Conservation (phyloP, 2,329 filamentous ascomycete species). For the Colletotrichum chlorophyti region DNA sequence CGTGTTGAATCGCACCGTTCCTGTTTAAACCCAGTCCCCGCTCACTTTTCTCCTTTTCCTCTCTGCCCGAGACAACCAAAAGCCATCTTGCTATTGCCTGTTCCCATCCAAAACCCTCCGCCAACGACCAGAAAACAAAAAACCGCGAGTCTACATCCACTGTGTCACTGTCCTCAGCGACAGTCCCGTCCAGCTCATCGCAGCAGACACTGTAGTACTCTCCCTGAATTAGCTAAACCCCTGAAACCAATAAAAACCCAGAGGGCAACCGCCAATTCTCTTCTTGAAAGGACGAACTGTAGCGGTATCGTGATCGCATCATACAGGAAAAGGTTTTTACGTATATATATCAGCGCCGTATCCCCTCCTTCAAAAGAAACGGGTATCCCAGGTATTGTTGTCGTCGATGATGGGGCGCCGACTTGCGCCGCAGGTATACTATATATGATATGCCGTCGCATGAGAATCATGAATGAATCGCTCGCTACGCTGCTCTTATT, state of each 20-base stretch:
- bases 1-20: no score
- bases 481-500: slow-evolving; percentile 33
- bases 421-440: slow-evolving; percentile 28
- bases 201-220: not conserved
- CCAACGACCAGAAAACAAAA: no score
- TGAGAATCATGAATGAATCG: slow-evolving; percentile 26
- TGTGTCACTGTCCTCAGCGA: no score
- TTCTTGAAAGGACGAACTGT: slow-evolving; percentile 12
- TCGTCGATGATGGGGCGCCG: slow-evolving; percentile 19
- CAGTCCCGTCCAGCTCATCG: not conserved
- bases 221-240: not conserved
- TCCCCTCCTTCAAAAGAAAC: slow-evolving; percentile 17
- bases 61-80: no score
- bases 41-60: no score
- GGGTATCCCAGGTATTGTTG: slow-evolving; percentile 27
- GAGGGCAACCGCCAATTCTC: slow-evolving; percentile 3
- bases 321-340: slow-evolving; percentile 25
- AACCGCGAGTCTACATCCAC: no score
- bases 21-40: no score
- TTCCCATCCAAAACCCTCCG: no score
- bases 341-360: slow-evolving; percentile 23
- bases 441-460: slow-evolving; percentile 24
- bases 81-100: no score
- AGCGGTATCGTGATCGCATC: slow-evolving; percentile 23
- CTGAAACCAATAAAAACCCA: slow-evolving; percentile 4